Percentiles rank a stretch among this genome's conserved stretches.
These are phyloP conservation scores for Blastocladiella britannica DNA, from an alignment of 192 early-diverging fungal genomes.

Conservation along the genomic window DNA sequence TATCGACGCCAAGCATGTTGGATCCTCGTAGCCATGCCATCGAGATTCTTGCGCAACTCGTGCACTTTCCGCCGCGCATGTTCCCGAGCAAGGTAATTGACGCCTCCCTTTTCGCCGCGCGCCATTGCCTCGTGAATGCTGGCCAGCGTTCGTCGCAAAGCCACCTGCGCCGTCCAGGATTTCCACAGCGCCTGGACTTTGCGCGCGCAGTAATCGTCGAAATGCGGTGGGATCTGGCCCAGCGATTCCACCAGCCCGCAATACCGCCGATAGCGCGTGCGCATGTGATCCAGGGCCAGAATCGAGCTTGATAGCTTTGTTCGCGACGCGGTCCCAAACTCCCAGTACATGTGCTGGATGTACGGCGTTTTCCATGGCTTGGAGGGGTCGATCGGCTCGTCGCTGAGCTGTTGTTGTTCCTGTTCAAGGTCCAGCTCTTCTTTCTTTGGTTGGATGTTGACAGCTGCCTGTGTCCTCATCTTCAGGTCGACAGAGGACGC, in stretches of 20 bases:
- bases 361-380: too few species aligned
- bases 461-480: too few species aligned
- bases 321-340: too few species aligned
- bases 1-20: neutral
- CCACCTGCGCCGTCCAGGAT: neutral
- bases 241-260: neutral
- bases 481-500: too few species aligned
- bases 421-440: too few species aligned
- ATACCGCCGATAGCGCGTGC: neutral
- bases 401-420: too few species aligned
- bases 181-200: neutral
- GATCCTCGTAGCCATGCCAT: neutral
- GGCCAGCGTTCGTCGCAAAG: neutral
- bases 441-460: too few species aligned
- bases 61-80: neutral
- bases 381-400: too few species aligned
- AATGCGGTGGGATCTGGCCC: neutral
- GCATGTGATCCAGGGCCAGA: neutral
- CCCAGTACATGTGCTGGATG: too few species aligned
- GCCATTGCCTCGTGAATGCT: neutral
- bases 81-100: neutral
- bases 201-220: neutral
- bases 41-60: neutral
- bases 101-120: too few species aligned
- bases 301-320: too few species aligned